phyloP scores from a whole-genome alignment of 441 rosid genomes.

The Erodium trifolium region DNA sequence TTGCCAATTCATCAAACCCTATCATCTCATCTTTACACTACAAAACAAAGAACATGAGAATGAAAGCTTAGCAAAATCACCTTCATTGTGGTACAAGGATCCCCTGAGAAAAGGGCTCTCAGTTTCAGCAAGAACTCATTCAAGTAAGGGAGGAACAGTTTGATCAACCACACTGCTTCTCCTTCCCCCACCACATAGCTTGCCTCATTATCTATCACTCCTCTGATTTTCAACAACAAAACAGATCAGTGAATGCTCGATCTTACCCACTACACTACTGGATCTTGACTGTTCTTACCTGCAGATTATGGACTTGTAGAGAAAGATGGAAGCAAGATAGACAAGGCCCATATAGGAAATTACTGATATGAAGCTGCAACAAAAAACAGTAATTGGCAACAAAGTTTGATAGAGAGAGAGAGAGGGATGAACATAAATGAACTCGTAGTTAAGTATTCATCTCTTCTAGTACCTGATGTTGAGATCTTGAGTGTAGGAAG shows the following conservation, averaged over 20 bases:
- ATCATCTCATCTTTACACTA: not conserved
- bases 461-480: conserved; percentile 42
- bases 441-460: not conserved
- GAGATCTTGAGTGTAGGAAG: conserved; percentile 66
- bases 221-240: conserved; percentile 28
- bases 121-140: conserved; percentile 68
- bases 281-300: conserved; percentile 32
- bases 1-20: conserved; percentile 20
- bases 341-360: conserved; percentile 66
- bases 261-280: not conserved
- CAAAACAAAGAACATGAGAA: not conserved
- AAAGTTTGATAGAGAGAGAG: not conserved
- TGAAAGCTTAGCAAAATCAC: conserved; percentile 23
- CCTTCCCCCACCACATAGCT: conserved; percentile 62
- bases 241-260: not conserved
- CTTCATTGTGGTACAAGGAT: conserved; percentile 90
- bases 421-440: not conserved
- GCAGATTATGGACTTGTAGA: conserved; percentile 56
- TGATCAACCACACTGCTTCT: conserved; percentile 65
- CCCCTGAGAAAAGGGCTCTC: conserved; percentile 78
- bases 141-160: conserved; percentile 64
- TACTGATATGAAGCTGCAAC: conserved; percentile 61
- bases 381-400: conserved; percentile 3
- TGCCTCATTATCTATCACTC: conserved; percentile 30
- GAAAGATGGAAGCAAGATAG: conserved; percentile 59